A percentile compares a stretch with the other conserved stretches of the same genome.
These are phyloP conservation scores for Lactarius trivialis DNA, from an alignment of 768 basidiomycete species.

Conservation along the genomic window DNA sequence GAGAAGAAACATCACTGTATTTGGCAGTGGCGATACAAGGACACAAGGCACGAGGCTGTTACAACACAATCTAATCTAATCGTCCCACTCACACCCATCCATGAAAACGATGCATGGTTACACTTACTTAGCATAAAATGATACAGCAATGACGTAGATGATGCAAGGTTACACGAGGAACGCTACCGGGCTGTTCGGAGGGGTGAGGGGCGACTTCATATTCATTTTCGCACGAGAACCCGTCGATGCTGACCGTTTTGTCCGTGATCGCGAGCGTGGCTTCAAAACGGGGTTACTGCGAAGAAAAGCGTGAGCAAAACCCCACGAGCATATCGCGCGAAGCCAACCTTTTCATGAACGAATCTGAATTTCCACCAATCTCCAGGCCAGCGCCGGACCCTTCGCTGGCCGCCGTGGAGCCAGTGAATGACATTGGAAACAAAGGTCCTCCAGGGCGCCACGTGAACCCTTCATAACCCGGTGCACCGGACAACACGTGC, in stretches of 20 bases:
- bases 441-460: constrained; percentile 24
- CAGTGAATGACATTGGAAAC: constrained; percentile 22
- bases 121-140: background rate
- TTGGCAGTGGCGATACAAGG: constrained; percentile 16
- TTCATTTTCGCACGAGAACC: constrained; percentile 16
- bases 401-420: constrained; percentile 8
- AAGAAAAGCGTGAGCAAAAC: constrained; percentile 10
- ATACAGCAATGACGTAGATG: background rate
- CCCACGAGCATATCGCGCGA: constrained; percentile 12
- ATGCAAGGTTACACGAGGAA: constrained; percentile 8
- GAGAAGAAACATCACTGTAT: constrained; percentile 13
- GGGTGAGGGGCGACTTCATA: constrained; percentile 3
- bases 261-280: constrained; percentile 16
- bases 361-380: constrained; percentile 11
- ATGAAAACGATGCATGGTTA: background rate
- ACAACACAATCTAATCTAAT: constrained; percentile 8
- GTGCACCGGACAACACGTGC: constrained; percentile 23
- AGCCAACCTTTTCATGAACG: constrained; percentile 14
- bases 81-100: background rate
- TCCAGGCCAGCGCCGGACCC: constrained; percentile 9
- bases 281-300: constrained; percentile 17
- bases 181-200: constrained; percentile 19
- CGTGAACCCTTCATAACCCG: constrained; percentile 22
- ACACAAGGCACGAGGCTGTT: constrained; percentile 12
- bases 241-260: constrained; percentile 8